Base-by-base conservation (phyloP, 371 early-diverging fungal species). In the Entomophthora muscae region DNA sequence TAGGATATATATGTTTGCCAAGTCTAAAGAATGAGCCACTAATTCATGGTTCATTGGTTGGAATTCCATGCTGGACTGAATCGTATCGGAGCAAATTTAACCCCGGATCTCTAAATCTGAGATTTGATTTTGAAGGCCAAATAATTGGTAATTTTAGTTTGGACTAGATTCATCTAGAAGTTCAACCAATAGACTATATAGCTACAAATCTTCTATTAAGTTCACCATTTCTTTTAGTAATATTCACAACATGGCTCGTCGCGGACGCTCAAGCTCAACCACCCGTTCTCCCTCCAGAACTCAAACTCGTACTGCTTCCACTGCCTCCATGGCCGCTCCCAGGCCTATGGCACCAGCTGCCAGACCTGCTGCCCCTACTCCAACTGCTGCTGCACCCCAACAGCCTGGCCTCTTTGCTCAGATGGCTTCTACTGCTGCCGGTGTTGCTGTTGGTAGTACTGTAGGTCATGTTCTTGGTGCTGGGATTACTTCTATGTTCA, bases 351-450 rank as follows among this genome's bases (percentile, higher is more conserved):
- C 70, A 17, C 55, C 71, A 17, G 55, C 70, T 22, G 57, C 52
- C 10, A 55, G 70, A 17, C 64, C 62, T 24, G 66, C 61, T 28
- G 62, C 63, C 32, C 66, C 73, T 2, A 54, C 67, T 13, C 65
- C 70, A n/a, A 64, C 71, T 30, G 71, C 74, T 63, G 70, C 77
- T 62, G 75, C 73, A 54, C 78, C 76, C 31, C 71, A 66, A 64
- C 71, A 70, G 66, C 82, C 82, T 3, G 79, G 93, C 60, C 68
- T 93, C 57, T 85, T 91, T 71, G 88, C 84, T 54, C 87, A 90
- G 68, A 85, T 90, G 88, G 93, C 91, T 23, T 75, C 90, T 22
- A 93, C 91, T 26, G 95, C 93, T 51, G 95, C 89, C 61, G 91
- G 91, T 75, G 92, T 93, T 58, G 95, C 93, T 64, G 86, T 92